Evolutionary conservation across 78 protist genomes (phyloP).

Genomic region (Dictyostelium brefeldianum): DNA sequence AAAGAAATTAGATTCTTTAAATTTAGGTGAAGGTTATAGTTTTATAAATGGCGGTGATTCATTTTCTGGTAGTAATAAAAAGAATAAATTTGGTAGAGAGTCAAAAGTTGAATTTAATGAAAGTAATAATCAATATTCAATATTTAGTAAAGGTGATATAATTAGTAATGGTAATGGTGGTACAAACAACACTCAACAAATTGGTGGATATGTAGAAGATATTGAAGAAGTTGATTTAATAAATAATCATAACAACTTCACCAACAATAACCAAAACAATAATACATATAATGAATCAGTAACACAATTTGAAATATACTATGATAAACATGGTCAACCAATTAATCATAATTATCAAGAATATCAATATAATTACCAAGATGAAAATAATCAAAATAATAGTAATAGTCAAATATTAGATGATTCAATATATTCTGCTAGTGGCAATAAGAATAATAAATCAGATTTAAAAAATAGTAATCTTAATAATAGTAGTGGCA

Average conservation of each 20-base stretch:
- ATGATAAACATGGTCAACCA: constrained; percentile 13
- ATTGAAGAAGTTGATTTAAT: background rate
- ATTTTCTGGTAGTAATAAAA: too few species aligned
- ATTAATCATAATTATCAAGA: constrained; percentile 3
- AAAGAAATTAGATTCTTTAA: too few species aligned
- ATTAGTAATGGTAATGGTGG: background rate
- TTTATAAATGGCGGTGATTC: too few species aligned
- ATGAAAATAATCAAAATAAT: background rate
- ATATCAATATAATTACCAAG: background rate
- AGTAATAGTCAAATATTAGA: background rate
- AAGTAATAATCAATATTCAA: constrained; percentile 1
- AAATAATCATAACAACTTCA: background rate
- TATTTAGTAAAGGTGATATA: background rate
- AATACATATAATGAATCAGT: constrained; percentile 1
- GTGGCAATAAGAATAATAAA: background rate
- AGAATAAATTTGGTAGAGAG: constrained; percentile 1
- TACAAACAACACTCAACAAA: too few species aligned
- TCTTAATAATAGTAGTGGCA: background rate
- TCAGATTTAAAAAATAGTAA: background rate
- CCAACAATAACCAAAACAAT: background rate
- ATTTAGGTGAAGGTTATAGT: too few species aligned
- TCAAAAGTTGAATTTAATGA: constrained; percentile 19
- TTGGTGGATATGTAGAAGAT: too few species aligned
- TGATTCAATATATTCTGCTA: background rate
- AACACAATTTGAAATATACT: background rate